phyloP scores from a whole-genome alignment of 345 rosid genomes.

The Citrus unshiu region DNA sequence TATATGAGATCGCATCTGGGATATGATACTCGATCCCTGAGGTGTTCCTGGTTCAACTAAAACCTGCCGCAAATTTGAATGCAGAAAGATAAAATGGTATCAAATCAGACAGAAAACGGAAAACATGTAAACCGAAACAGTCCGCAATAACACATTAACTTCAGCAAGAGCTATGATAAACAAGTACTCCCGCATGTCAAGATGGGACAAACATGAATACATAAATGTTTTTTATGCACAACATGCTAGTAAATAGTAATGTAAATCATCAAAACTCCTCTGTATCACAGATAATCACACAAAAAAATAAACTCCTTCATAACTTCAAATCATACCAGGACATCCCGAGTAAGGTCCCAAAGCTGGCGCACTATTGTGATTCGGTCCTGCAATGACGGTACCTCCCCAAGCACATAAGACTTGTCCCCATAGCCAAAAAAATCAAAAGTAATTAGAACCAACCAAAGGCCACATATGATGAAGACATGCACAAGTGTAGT shows the following conservation, averaged over 20 bases:
- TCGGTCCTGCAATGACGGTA: constrained; percentile 87
- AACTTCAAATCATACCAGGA: constrained; percentile 54
- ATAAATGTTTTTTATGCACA: not conserved
- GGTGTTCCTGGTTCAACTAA: constrained; percentile 95
- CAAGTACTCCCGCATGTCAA: not conserved
- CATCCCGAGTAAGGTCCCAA: constrained; percentile 93
- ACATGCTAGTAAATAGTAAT: not conserved
- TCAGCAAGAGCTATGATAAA: not conserved
- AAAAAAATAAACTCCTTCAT: not conserved
- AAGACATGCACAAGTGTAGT: not conserved
- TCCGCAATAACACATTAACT: not conserved
- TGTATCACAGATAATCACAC: not conserved
- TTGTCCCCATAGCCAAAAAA: constrained; percentile 26
- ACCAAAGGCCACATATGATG: not conserved
- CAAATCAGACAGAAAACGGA: not conserved
- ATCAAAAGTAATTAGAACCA: constrained; percentile 22
- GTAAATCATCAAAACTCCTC: not conserved
- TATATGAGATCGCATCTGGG: constrained; percentile 95
- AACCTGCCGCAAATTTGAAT: constrained; percentile 45
- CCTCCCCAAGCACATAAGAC: constrained; percentile 98
- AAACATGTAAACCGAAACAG: not conserved
- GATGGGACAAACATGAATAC: not conserved
- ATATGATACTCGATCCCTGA: constrained; percentile 80
- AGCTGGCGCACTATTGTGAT: constrained; percentile 85
- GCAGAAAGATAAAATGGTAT: not conserved